Evolutionary conservation across 768 basidiomycete species (phyloP).

Genomic region (Butyriboletus loyo): DNA sequence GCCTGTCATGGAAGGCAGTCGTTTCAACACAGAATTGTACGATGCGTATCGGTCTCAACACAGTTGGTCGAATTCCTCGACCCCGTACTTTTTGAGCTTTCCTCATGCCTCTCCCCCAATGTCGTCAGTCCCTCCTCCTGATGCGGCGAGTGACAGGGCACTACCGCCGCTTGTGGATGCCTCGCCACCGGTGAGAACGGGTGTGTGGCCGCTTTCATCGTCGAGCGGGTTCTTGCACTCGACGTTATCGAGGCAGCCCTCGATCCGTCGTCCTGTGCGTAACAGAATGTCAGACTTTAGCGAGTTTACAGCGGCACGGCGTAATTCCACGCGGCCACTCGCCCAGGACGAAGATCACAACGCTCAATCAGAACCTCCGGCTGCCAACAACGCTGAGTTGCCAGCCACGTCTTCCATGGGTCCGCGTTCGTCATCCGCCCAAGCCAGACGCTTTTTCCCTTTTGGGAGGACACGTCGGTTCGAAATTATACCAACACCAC

Average conservation of each 20-base stretch:
- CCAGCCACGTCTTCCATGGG: slow-evolving; percentile 6
- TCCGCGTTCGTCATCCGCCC: slow-evolving; percentile 15
- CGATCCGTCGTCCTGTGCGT: slow-evolving; percentile 55
- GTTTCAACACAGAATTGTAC: slow-evolving; percentile 58
- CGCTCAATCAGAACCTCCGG: slow-evolving; percentile 8
- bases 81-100: slow-evolving; percentile 22
- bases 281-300: slow-evolving; percentile 64
- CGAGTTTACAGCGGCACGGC: slow-evolving; percentile 66
- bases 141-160: slow-evolving; percentile 21
- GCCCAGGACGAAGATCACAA: slow-evolving; percentile 27
- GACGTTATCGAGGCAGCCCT: slow-evolving; percentile 52
- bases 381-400: not conserved
- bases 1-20: slow-evolving; percentile 47
- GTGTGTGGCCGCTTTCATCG: slow-evolving; percentile 24
- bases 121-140: slow-evolving; percentile 24
- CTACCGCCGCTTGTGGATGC: slow-evolving; percentile 30
- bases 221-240: slow-evolving; percentile 25
- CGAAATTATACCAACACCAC: slow-evolving; percentile 34
- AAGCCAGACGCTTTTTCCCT: slow-evolving; percentile 56
- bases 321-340: slow-evolving; percentile 43
- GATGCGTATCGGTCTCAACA: slow-evolving; percentile 54
- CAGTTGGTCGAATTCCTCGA: slow-evolving; percentile 28
- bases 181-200: slow-evolving; percentile 20
- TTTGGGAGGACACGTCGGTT: slow-evolving; percentile 45
- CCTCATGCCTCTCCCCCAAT: slow-evolving; percentile 27